A percentile compares a stretch with the other conserved stretches of the same genome.
These are phyloP conservation scores for Amanita jacksonii DNA, from an alignment of 768 basidiomycete genomes.

Conservation along the genomic window DNA sequence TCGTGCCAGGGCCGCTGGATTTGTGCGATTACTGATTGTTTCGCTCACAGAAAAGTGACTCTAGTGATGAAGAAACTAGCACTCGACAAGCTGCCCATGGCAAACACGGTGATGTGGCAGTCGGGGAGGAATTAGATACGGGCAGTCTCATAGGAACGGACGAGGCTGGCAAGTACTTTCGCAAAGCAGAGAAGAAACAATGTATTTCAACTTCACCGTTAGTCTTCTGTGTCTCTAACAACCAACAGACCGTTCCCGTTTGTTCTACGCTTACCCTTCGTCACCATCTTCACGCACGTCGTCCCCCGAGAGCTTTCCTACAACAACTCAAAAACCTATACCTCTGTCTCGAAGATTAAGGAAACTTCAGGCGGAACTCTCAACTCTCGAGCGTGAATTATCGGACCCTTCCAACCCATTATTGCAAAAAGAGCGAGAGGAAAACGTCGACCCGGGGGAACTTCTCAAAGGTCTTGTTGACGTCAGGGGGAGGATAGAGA, in stretches of 20 bases:
- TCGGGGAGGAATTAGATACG: constrained; percentile 61
- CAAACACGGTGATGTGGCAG: constrained; percentile 28
- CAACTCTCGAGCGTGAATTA: constrained; percentile 74
- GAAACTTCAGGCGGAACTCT: constrained; percentile 66
- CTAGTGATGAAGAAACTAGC: constrained; percentile 54
- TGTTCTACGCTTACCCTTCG: constrained; percentile 61
- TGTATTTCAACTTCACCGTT: constrained; percentile 28
- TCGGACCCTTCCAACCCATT: constrained; percentile 70
- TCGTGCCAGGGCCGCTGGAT: no score
- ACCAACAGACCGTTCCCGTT: constrained; percentile 37
- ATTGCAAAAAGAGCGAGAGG: constrained; percentile 47
- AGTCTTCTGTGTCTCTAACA: neutral
- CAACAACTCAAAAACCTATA: constrained; percentile 22
- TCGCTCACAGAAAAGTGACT: constrained; percentile 42
- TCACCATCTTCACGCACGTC: constrained; percentile 43
- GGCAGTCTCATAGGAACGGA: constrained; percentile 53
- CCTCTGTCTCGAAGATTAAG: constrained; percentile 53
- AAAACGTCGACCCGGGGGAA: constrained; percentile 61
- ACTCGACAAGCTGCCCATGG: constrained; percentile 29
- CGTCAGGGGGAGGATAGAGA: constrained; percentile 58
- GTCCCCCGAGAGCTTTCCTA: constrained; percentile 26
- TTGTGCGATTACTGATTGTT: constrained; percentile 9
- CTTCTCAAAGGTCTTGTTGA: constrained; percentile 72
- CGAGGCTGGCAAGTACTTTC: constrained; percentile 62
- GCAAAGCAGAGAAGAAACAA: constrained; percentile 54